phyloP scores from a whole-genome alignment of 2,329 filamentous ascomycete species.

The Ophiocordyceps sinensis region DNA sequence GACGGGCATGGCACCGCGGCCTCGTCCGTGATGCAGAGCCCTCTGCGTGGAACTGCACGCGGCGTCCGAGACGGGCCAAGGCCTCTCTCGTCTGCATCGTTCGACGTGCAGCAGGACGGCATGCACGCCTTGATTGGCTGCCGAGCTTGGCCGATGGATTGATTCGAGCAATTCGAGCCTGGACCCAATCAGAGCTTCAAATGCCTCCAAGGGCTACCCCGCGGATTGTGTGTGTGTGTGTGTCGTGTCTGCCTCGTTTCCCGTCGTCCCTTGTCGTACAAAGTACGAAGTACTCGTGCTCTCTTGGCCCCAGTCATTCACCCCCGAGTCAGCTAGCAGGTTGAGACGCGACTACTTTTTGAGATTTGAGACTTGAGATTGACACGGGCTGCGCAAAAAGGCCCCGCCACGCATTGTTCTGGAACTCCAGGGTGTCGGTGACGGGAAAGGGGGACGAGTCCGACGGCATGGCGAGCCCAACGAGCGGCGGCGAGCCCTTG shows the following conservation, averaged over 20 bases:
- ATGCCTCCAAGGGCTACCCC: background rate
- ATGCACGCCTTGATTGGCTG: slow-evolving; percentile 1
- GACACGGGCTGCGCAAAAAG: background rate
- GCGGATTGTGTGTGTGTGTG: background rate
- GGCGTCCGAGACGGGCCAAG: slow-evolving; percentile 2
- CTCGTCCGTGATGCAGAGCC: too few relatives aligned
- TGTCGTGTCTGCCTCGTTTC: background rate
- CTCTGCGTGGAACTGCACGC: slow-evolving; percentile 1
- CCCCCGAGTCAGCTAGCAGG: background rate
- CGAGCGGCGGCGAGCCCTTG: background rate
- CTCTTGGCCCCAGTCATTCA: too few relatives aligned
- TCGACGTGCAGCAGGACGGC: background rate
- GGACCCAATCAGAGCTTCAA: background rate
- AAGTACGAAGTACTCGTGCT: too few relatives aligned
- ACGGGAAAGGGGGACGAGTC: background rate
- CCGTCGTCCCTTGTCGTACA: background rate
- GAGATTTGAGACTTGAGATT: background rate
- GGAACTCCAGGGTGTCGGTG: background rate
- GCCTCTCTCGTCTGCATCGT: background rate
- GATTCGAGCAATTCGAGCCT: background rate
- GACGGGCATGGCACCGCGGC: too few relatives aligned
- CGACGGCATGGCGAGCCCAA: too few relatives aligned
- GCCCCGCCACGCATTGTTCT: background rate
- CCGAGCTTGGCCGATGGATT: background rate
- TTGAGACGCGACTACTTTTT: background rate